These are phyloP conservation scores for Pythium phragmitis DNA, from an alignment of 352 stramenopile genomes.

Conservation along the genomic window DNA sequence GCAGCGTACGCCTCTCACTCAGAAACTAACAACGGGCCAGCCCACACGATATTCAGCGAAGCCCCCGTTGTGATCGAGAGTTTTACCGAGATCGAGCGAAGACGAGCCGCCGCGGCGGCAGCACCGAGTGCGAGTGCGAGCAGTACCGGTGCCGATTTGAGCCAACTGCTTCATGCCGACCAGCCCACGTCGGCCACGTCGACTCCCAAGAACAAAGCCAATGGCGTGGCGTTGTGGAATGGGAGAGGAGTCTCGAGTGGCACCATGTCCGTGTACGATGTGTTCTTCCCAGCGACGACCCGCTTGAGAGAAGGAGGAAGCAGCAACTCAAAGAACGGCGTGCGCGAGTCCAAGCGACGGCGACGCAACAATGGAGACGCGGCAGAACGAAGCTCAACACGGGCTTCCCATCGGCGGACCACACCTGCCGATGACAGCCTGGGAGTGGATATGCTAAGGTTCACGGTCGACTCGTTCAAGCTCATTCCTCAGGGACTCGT, in stretches of 20 bases:
- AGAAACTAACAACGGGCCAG: neutral
- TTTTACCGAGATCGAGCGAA: conserved; percentile 53
- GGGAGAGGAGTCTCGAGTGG: conserved; percentile 21
- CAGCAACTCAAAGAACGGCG: neutral
- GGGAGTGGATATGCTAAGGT: conserved; percentile 51
- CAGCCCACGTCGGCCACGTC: conserved; percentile 7
- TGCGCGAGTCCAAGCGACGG: conserved; percentile 26
- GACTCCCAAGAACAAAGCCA: conserved; percentile 7
- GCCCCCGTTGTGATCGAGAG: conserved; percentile 53
- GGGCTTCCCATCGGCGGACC: conserved; percentile 12
- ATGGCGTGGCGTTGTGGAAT: conserved; percentile 11
- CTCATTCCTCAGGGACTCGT: conserved; percentile 83
- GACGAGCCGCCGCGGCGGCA: conserved; percentile 15
- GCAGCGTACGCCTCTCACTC: conserved; percentile 8
- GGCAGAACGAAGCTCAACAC: conserved; percentile 1
- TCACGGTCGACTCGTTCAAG: conserved; percentile 72
- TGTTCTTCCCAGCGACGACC: conserved; percentile 48
- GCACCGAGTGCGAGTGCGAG: neutral
- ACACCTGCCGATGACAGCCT: conserved; percentile 20
- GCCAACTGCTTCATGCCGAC: conserved; percentile 11
- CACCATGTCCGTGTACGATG: conserved; percentile 53
- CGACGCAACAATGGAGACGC: conserved; percentile 18
- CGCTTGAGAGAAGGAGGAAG: conserved; percentile 4
- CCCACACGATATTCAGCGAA: conserved; percentile 54
- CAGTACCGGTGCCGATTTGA: conserved; percentile 6